Percentiles rank a stretch among this genome's conserved stretches.
These are phyloP conservation scores for Microsporum audouinii DNA, from an alignment of 2,329 filamentous ascomycete species.

Conservation along the genomic window DNA sequence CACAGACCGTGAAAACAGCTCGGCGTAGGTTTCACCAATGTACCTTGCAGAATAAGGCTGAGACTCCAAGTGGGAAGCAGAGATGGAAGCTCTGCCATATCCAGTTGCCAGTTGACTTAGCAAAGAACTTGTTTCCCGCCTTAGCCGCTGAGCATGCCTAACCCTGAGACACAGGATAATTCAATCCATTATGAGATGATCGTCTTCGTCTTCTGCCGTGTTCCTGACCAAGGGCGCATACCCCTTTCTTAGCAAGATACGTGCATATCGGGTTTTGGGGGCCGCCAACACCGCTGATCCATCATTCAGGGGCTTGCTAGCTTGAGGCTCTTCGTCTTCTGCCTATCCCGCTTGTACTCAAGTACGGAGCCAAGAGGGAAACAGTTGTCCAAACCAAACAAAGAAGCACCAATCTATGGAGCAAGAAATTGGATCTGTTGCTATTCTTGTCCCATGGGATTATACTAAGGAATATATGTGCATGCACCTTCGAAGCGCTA, in stretches of 20 bases:
- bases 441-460: background rate
- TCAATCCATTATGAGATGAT: background rate
- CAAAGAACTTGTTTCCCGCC: too few relatives aligned
- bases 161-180: background rate
- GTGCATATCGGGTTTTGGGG: background rate
- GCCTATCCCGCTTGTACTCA: background rate
- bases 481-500: background rate
- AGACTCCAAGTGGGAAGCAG: background rate
- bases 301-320: background rate
- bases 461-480: background rate
- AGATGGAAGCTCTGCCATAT: background rate
- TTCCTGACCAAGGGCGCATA: background rate
- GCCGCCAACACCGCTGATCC: background rate
- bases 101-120: background rate
- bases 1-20: background rate
- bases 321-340: background rate
- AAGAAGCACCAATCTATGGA: background rate
- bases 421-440: background rate
- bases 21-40: background rate
- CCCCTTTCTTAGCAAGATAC: background rate
- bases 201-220: background rate
- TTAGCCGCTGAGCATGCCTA: too few relatives aligned
- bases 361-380: background rate
- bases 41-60: background rate
- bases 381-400: background rate